phyloP scores from a whole-genome alignment of 2,329 filamentous ascomycete genomes.

The Fusarium sp. region DNA sequence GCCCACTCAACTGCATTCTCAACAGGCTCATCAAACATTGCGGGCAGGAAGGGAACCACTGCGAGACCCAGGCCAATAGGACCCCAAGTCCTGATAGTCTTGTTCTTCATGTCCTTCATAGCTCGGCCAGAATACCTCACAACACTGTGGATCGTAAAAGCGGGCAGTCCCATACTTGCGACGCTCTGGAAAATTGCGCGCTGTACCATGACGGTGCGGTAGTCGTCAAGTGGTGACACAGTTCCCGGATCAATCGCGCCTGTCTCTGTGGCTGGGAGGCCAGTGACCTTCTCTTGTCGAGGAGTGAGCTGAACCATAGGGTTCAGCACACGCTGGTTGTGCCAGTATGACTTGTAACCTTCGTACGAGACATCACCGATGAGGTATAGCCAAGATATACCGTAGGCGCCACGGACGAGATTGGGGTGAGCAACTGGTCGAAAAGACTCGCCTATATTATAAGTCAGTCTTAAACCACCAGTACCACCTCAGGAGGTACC shows the following conservation, averaged over 20 bases:
- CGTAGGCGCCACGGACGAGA: constrained; percentile 85
- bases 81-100: constrained; percentile 81
- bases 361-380: constrained; percentile 91
- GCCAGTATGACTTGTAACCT: constrained; percentile 92
- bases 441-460: constrained; percentile 86
- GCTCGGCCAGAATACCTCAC: constrained; percentile 89
- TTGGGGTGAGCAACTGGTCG: constrained; percentile 89
- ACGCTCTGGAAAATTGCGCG: constrained; percentile 89
- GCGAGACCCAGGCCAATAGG: constrained; percentile 87
- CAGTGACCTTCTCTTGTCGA: constrained; percentile 60
- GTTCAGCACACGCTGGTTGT: constrained; percentile 81
- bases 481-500: too few relatives aligned
- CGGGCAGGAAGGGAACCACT: constrained; percentile 85
- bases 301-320: constrained; percentile 70
- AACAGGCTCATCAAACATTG: constrained; percentile 90
- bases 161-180: constrained; percentile 93
- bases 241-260: constrained; percentile 52
- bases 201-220: constrained; percentile 89
- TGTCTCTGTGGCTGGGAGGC: constrained; percentile 52
- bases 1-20: constrained; percentile 91
- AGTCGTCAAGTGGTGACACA: constrained; percentile 85
- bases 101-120: constrained; percentile 85
- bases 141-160: constrained; percentile 92
- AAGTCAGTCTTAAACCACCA: too few relatives aligned
- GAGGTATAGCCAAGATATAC: constrained; percentile 91